Base-by-base conservation (phyloP, 768 basidiomycete species). In the Macrolepiota albuminosa region DNA sequence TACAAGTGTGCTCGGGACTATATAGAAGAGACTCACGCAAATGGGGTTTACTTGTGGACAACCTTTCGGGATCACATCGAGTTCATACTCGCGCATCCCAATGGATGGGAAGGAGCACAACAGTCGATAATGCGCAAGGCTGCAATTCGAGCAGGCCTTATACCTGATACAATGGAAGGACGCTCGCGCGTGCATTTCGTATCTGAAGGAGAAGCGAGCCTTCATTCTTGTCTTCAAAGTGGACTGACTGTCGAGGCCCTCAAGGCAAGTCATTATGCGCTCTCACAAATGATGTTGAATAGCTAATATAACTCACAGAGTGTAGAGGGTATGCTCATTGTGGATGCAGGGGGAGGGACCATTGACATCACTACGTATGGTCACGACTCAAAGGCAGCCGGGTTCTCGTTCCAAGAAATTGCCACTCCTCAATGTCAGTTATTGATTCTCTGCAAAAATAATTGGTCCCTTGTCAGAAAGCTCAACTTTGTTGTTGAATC, bases 271-370 rank as follows among this genome's bases (percentile, higher is more conserved):
- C 18, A 14, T 26, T 34, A 24, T 13, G 18, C 39, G 7, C 16
- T 36, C 10, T 11, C 51, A 26, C n/a, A 14, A 34, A 34, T 3
- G 26, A 5, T 24, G 45, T 33, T 1, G 3, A n/a, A 39, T 3
- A 14, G 11, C 31, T 26, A 18, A 61, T 24, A 21, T 34, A 21
- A 24, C 36, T n/a, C 52, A n/a, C 56, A 83, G 80, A 68, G 68
- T 14, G 76, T 76, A 6, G 67, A 81, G 46, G 79, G 78, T 2
- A 68, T 84, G 4, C 72, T 85, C 53, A 70, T 86, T 39, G 77
- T 85, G 8, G 83, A 86, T 64, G 83, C 84, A 4, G 84, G 85
- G 10, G 83, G 82, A 42, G 84, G 83, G n/a, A 86, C 83, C 0
- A 71, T 86, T 34, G 84, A 86, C 61, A 71, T 86, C 37, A 84